Evolutionary conservation across 2,329 filamentous ascomycete species (phyloP).

Genomic region (Hypoxylon sp.): DNA sequence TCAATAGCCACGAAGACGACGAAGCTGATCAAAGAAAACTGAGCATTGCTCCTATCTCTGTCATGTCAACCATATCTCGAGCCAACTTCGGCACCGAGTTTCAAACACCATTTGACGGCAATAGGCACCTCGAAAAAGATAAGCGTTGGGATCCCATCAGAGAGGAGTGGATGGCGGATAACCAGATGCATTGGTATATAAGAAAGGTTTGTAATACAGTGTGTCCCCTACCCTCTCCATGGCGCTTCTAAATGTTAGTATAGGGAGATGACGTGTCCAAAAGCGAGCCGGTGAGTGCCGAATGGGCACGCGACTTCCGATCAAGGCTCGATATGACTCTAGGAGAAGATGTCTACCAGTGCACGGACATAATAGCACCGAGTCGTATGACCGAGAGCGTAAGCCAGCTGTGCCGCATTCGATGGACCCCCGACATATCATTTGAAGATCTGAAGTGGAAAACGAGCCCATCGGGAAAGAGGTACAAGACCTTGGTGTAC

Average conservation of each 20-base stretch:
- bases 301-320: neutral
- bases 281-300: neutral
- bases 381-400: neutral
- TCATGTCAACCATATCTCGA: slow-evolving; percentile 5
- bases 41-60: neutral
- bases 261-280: slow-evolving; percentile 3
- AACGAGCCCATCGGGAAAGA: neutral
- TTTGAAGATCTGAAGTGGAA: neutral
- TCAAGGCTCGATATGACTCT: neutral
- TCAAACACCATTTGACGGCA: neutral
- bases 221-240: neutral
- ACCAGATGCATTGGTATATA: slow-evolving; percentile 10
- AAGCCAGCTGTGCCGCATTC: neutral
- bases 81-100: slow-evolving; percentile 1
- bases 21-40: neutral
- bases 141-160: neutral
- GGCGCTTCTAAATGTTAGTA: neutral
- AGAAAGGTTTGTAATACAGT: neutral
- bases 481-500: slow-evolving; percentile 2
- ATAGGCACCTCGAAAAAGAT: neutral
- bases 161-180: neutral
- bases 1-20: neutral
- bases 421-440: slow-evolving; percentile 3
- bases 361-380: neutral
- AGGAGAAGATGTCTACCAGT: neutral